phyloP scores from a whole-genome alignment of 768 basidiomycete species.

The Gymnopilus junonius region DNA sequence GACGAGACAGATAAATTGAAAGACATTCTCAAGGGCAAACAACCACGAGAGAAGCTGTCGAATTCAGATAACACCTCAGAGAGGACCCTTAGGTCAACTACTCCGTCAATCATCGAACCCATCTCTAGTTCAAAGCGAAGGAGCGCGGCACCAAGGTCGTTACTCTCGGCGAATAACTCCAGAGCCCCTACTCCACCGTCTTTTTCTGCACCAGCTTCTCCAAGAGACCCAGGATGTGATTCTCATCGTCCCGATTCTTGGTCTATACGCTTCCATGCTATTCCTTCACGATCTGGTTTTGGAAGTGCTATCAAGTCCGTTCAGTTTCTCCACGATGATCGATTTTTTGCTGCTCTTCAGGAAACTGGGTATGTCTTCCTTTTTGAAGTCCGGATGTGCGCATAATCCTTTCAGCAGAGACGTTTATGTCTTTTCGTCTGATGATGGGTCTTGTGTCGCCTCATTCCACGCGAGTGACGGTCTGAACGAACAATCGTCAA shows the following conservation, averaged over 20 bases:
- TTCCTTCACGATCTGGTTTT: constrained; percentile 49
- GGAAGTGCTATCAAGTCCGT: constrained; percentile 51
- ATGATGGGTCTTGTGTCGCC: constrained; percentile 49
- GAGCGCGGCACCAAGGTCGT: constrained; percentile 41
- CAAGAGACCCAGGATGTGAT: constrained; percentile 27
- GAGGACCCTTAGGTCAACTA: constrained; percentile 22
- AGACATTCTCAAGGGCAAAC: constrained; percentile 65
- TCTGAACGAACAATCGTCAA: constrained; percentile 23
- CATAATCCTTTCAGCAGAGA: constrained; percentile 41
- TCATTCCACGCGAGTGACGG: constrained; percentile 32
- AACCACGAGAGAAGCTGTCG: constrained; percentile 41
- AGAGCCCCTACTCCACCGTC: constrained; percentile 43
- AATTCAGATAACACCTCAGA: constrained; percentile 28
- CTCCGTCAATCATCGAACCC: constrained; percentile 31
- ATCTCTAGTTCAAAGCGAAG: constrained; percentile 28
- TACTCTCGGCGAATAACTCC: constrained; percentile 51
- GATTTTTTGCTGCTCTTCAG: constrained; percentile 58
- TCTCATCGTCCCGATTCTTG: constrained; percentile 32
- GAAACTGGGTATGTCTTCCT: constrained; percentile 57
- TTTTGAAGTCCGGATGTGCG: neutral
- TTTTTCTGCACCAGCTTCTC: constrained; percentile 46
- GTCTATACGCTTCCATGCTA: constrained; percentile 44
- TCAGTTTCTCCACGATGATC: constrained; percentile 43
- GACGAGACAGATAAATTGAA: constrained; percentile 80
- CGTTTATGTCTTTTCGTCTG: constrained; percentile 53